Evolutionary conservation across 2,329 filamentous ascomycete genomes (phyloP), one percentile per base, ranked within the genome.

Genomic region (Penicillium sp.): DNA sequence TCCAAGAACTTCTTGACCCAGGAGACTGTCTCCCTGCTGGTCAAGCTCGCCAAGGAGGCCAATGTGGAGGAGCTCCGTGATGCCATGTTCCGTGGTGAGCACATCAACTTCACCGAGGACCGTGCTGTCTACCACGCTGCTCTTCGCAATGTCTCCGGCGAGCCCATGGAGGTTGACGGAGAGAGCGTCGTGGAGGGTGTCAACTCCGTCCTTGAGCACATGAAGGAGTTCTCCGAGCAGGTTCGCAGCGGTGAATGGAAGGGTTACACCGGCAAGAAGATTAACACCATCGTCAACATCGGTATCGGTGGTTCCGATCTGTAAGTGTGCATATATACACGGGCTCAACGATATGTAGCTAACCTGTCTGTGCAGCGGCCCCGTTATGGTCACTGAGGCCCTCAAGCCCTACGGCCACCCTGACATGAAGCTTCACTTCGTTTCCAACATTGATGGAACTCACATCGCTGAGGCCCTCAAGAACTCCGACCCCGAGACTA

Each of bases 21-120:
- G 66, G 92, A 97, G 79, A 97, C 93, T 4, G 81, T 97, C 48
- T 83, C 88, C 62, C 83, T 96, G 47, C 85, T 99, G 50, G 83
- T 95, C 68, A 88, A 96, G 81, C 86, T 99, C 27, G 94, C 94
- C 60, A 88, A 92, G 78, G 90, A 97, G 79, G 92, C 93, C 62
- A 88, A 88, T 64, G 77, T 99, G 38, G 92, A 96, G 82, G 85
- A 95, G 81, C 90, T 97, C 74, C 89, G 94, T 62, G 93, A 99
- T 85, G 87, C 88, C 71, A 96, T 99, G 92, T 99, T 99, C 79
- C 87, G 86, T 55, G 94, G 94, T 67, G 91, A 97, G 72, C 93
- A 95, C 84, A 97, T 99, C 83, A 99, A 99, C 85, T 97, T 97
- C 80, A 99, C 94, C 57, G 94, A 99, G 83, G 83, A 93, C 73